These are phyloP conservation scores for Galeopsis tetrahit DNA, from an alignment of 257 asterid species.

Conservation along the genomic window DNA sequence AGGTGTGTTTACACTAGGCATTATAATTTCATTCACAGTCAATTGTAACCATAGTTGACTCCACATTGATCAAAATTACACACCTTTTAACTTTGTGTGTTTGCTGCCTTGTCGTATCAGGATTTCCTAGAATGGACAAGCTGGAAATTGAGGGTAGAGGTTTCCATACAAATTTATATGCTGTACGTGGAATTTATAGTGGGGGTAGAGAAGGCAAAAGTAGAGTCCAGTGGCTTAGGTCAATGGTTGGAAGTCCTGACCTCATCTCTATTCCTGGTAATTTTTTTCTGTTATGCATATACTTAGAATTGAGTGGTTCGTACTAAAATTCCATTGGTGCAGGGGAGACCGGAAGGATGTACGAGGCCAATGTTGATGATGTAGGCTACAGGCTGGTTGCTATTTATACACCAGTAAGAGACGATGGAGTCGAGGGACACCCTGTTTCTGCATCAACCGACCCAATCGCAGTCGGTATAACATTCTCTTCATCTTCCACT, in stretches of 20 bases:
- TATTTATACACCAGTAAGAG: slow-evolving; percentile 87
- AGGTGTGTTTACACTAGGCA: slow-evolving; percentile 62
- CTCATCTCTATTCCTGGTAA: slow-evolving; percentile 95
- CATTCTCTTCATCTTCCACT: background rate
- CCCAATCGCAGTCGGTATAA: slow-evolving; percentile 84
- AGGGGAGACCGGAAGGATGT: slow-evolving; percentile 99
- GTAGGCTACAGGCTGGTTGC: slow-evolving; percentile 96
- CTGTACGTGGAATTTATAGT: slow-evolving; percentile 82
- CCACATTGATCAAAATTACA: slow-evolving; percentile 16
- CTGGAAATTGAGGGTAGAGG: slow-evolving; percentile 99
- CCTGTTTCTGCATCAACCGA: slow-evolving; percentile 96
- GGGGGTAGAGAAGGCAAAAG: slow-evolving; percentile 99
- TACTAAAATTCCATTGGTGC: slow-evolving; percentile 35
- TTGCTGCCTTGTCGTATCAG: slow-evolving; percentile 46
- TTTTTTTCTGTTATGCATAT: background rate
- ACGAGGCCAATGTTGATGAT: slow-evolving; percentile 98
- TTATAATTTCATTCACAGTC: background rate
- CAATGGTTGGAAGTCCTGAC: slow-evolving; percentile 99
- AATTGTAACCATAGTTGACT: slow-evolving; percentile 7
- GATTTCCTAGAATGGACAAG: slow-evolving; percentile 82
- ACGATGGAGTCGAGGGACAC: slow-evolving; percentile 93
- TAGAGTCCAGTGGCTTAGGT: slow-evolving; percentile 96
- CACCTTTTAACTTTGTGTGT: slow-evolving; percentile 6
- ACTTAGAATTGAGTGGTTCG: background rate
- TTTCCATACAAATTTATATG: slow-evolving; percentile 91